Conservation (phyloP, 2,329 filamentous ascomycete species). For the Ophiosphaerella korrae region DNA sequence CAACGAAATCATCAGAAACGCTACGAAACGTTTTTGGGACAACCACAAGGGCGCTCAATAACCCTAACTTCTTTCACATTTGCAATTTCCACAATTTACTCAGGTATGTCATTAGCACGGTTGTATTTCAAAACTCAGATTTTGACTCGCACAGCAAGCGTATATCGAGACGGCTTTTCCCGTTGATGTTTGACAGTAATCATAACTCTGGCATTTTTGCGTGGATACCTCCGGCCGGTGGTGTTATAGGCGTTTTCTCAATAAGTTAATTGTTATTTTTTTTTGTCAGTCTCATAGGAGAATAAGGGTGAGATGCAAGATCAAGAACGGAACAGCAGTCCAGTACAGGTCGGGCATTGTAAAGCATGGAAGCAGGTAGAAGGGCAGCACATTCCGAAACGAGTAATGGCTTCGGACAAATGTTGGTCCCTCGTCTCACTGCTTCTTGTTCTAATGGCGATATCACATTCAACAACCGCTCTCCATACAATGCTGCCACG, state of each 20-base stretch:
- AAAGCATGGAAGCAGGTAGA: slow-evolving; percentile 12
- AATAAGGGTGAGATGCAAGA: slow-evolving; percentile 20
- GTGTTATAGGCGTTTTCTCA: slow-evolving; percentile 33
- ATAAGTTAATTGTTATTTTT: slow-evolving; percentile 11
- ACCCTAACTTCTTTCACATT: background rate
- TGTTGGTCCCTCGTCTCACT: slow-evolving; percentile 6
- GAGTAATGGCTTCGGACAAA: slow-evolving; percentile 15
- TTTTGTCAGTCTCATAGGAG: slow-evolving; percentile 15
- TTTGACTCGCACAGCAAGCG: background rate
- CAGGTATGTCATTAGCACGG: background rate
- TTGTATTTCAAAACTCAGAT: background rate
- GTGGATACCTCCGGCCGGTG: slow-evolving; percentile 35
- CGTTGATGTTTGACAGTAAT: slow-evolving; percentile 11
- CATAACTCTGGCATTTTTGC: slow-evolving; percentile 15
- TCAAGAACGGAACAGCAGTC: slow-evolving; percentile 22
- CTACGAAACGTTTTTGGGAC: slow-evolving; percentile 64
- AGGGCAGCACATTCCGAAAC: slow-evolving; percentile 14
- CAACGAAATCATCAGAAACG: slow-evolving; percentile 55
- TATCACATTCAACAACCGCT: slow-evolving; percentile 33
- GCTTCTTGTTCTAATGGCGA: slow-evolving; percentile 43
- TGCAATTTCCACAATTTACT: background rate
- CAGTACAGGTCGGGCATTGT: slow-evolving; percentile 19
- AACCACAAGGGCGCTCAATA: slow-evolving; percentile 45
- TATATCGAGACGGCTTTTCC: slow-evolving; percentile 6
- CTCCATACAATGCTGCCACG: slow-evolving; percentile 22